Conservation (phyloP, 257 asterid genomes). For the Agastache rugosa region DNA sequence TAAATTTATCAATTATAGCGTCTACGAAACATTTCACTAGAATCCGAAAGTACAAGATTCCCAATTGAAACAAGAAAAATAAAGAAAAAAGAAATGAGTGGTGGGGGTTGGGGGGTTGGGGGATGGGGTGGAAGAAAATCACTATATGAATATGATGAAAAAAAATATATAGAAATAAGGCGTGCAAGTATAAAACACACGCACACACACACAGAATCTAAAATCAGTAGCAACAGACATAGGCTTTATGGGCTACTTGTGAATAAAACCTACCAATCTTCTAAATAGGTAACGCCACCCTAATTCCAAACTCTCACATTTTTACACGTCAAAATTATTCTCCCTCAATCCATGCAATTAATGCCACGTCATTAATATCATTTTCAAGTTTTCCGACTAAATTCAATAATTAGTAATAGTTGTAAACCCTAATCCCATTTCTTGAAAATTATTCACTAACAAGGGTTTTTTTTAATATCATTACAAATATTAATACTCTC, state of each 20-base stretch:
- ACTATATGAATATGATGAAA: not conserved
- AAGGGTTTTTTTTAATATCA: constrained; percentile 24
- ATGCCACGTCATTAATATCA: not conserved
- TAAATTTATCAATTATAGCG: not conserved
- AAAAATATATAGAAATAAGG: constrained; percentile 33
- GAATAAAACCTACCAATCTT: constrained; percentile 42
- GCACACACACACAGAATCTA: constrained; percentile 20
- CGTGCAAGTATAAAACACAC: constrained; percentile 39
- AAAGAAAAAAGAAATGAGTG: not conserved
- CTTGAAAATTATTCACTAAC: not conserved
- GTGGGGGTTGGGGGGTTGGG: not conserved
- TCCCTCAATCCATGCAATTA: constrained; percentile 18
- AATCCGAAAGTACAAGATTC: constrained; percentile 16
- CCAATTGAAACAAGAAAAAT: not conserved
- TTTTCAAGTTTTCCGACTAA: not conserved
- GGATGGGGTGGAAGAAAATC: not conserved
- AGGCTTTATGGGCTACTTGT: constrained; percentile 54
- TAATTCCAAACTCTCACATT: constrained; percentile 28
- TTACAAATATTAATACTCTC: too few species aligned
- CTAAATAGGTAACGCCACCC: constrained; percentile 33
- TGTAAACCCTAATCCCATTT: not conserved
- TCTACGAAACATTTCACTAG: not conserved
- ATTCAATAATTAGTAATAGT: not conserved
- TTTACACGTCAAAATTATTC: constrained; percentile 23
- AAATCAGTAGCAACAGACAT: constrained; percentile 48